Conservation (phyloP, 768 basidiomycete species). For the Lactarius sp. region DNA sequence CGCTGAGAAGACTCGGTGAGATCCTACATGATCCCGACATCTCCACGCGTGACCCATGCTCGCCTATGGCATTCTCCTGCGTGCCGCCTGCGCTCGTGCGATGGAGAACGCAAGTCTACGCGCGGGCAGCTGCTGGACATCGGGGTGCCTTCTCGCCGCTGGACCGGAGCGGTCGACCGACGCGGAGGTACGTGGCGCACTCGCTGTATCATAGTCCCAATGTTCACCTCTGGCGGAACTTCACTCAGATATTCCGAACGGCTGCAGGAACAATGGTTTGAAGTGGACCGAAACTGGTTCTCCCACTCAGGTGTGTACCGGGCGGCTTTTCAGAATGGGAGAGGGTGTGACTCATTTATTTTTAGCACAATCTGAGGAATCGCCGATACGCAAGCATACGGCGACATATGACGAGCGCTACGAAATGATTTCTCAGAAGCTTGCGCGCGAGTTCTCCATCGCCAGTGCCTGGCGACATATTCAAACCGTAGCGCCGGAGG, state of each 20-base stretch:
- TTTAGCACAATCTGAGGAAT: conserved; percentile 18
- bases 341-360: not conserved
- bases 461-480: not conserved
- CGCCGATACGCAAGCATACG: not conserved
- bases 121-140: conserved; percentile 15
- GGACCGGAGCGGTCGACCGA: conserved; percentile 18
- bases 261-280: conserved; percentile 24
- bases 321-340: not conserved
- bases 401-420: conserved; percentile 17
- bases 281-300: conserved; percentile 21
- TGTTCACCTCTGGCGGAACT: not conserved
- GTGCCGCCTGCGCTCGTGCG: conserved; percentile 5
- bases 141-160: conserved; percentile 23
- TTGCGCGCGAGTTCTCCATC: conserved; percentile 1
- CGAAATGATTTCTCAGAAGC: conserved; percentile 11
- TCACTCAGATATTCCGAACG: conserved; percentile 24
- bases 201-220: no score
- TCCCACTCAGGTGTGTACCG: conserved; percentile 18
- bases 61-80: conserved; percentile 25
- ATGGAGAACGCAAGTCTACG: not conserved
- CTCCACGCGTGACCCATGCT: conserved; percentile 7
- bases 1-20: conserved; percentile 15
- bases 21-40: conserved; percentile 12
- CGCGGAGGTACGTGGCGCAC: conserved; percentile 19
- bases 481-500: not conserved